A percentile compares a stretch with the other conserved stretches of the same genome.
These are phyloP conservation scores for Sporothrix curviconia DNA, from an alignment of 2,329 filamentous ascomycete genomes.

Conservation along the genomic window DNA sequence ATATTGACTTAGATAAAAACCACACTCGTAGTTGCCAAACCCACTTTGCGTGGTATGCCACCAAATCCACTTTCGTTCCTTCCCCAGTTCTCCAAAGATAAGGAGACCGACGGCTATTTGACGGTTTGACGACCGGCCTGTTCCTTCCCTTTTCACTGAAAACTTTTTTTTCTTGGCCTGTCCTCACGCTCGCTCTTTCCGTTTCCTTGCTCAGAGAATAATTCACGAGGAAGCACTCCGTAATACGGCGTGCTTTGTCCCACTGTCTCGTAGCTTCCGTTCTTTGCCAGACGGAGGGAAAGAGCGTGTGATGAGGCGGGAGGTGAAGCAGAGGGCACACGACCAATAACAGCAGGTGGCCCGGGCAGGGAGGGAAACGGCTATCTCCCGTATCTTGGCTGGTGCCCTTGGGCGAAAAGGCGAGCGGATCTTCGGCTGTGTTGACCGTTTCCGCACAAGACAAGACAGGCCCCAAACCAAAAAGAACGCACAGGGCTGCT, in stretches of 20 bases:
- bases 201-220: too few species aligned
- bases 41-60: not conserved
- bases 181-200: not conserved
- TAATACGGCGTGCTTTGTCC: too few species aligned
- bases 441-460: not conserved
- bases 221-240: too few species aligned
- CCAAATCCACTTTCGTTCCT: not conserved
- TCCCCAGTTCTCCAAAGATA: slow-evolving; percentile 16
- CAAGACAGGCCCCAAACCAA: not conserved
- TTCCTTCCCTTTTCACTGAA: too few species aligned
- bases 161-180: not conserved
- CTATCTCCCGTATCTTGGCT: slow-evolving; percentile 3
- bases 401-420: not conserved
- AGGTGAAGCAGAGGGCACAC: not conserved
- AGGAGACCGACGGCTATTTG: slow-evolving; percentile 20
- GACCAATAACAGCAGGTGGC: not conserved
- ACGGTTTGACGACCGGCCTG: too few species aligned
- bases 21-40: not conserved
- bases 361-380: not conserved
- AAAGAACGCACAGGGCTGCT: not conserved
- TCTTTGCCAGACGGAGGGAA: not conserved
- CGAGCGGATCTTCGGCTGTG: not conserved
- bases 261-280: not conserved
- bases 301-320: slow-evolving; percentile 7
- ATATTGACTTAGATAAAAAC: not conserved